Conservation (phyloP, 768 basidiomycete species). For the Tricholoma matsutake region DNA sequence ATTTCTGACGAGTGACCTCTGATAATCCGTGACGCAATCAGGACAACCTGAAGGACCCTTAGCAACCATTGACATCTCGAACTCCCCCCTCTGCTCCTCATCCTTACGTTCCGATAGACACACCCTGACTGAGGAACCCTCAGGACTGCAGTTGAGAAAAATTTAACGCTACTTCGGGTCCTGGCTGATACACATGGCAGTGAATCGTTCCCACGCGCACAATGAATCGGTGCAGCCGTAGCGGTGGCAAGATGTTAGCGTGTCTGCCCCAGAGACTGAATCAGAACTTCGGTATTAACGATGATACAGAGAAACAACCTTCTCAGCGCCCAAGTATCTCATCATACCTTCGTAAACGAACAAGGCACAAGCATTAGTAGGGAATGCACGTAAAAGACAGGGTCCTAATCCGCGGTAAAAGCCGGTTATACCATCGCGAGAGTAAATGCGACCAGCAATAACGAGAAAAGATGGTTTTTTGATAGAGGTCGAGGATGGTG, state of each 20-base stretch:
- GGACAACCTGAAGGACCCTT: too few relatives aligned
- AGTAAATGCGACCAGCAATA: slow-evolving; percentile 52
- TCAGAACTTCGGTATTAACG: not conserved
- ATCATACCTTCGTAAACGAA: slow-evolving; percentile 79
- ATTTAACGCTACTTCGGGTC: too few relatives aligned
- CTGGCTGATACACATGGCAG: too few relatives aligned
- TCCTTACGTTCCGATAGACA: too few relatives aligned
- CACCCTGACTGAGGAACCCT: too few relatives aligned
- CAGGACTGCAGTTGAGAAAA: too few relatives aligned
- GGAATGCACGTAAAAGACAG: slow-evolving; percentile 69
- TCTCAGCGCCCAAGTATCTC: slow-evolving; percentile 61
- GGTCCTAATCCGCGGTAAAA: slow-evolving; percentile 69
- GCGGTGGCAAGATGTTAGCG: slow-evolving; percentile 34
- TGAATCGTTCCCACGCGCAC: too few relatives aligned
- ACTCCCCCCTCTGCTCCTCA: too few relatives aligned
- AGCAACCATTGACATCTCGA: too few relatives aligned
- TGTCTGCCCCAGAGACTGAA: slow-evolving; percentile 33
- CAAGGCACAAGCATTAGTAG: slow-evolving; percentile 73
- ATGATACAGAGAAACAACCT: slow-evolving; percentile 35
- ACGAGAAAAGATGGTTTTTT: slow-evolving; percentile 44
- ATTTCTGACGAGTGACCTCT: too few relatives aligned
- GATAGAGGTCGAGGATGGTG: slow-evolving; percentile 18
- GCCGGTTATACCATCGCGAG: slow-evolving; percentile 49
- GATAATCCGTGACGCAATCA: too few relatives aligned
- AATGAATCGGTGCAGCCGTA: too few relatives aligned